Evolutionary conservation across 148 eudicot species (phyloP).

Genomic region (Vaccinium vitisidaea): DNA sequence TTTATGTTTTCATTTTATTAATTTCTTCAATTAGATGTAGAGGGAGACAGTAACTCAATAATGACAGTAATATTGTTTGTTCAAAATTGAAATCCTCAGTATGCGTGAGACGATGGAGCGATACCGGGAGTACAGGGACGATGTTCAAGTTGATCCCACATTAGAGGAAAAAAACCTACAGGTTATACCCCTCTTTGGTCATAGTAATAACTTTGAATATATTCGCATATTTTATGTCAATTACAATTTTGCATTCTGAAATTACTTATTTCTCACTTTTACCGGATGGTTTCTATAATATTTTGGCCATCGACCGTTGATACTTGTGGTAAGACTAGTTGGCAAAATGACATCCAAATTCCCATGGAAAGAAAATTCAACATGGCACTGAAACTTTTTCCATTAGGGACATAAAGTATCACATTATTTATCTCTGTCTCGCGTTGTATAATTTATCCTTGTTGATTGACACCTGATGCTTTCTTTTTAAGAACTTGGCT

Average conservation of each 20-base stretch:
- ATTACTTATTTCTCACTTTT: background rate
- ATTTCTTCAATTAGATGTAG: background rate
- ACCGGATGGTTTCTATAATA: background rate
- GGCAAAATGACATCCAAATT: background rate
- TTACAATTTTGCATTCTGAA: background rate
- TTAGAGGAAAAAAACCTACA: conserved; percentile 52
- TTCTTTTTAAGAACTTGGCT: too few relatives aligned
- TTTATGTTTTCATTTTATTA: background rate
- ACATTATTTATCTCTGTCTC: too few relatives aligned
- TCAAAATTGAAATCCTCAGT: conserved; percentile 34
- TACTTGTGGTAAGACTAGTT: background rate
- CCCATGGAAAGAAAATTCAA: background rate
- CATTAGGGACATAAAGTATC: too few relatives aligned
- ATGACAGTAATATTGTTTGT: background rate
- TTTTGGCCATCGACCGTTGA: background rate
- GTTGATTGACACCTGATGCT: too few relatives aligned
- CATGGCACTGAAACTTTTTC: background rate
- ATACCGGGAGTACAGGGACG: conserved; percentile 56
- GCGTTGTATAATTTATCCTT: too few relatives aligned
- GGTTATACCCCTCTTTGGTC: conserved; percentile 35
- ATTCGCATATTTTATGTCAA: background rate
- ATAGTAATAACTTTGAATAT: too few relatives aligned
- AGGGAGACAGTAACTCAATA: background rate
- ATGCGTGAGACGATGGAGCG: conserved; percentile 69
- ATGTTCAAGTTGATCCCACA: conserved; percentile 41